Conservation (phyloP, 2,329 filamentous ascomycete genomes). For the Alternaria brassicae region DNA sequence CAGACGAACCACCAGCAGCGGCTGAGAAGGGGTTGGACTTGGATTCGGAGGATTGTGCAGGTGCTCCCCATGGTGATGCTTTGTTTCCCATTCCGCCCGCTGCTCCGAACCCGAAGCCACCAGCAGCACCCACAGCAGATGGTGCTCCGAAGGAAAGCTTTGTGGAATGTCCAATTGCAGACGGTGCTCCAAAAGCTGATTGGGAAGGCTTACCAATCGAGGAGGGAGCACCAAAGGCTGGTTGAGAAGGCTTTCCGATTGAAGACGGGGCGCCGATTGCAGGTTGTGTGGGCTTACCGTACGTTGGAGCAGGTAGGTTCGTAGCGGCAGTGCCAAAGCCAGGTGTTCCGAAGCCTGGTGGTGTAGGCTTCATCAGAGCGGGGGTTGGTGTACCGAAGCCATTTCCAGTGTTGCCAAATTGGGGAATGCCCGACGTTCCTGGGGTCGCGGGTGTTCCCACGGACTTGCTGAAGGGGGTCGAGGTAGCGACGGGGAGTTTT, state of each 20-base stretch:
- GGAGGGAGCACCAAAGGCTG: slow-evolving; percentile 20
- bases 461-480: slow-evolving; percentile 22
- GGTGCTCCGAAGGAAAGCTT: slow-evolving; percentile 39
- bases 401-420: slow-evolving; percentile 12
- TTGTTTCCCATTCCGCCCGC: slow-evolving; percentile 28
- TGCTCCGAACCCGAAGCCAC: slow-evolving; percentile 39
- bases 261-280: slow-evolving; percentile 28
- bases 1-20: slow-evolving; percentile 29
- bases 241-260: slow-evolving; percentile 20
- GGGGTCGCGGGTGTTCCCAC: slow-evolving; percentile 31
- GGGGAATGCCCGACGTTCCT: slow-evolving; percentile 29
- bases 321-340: slow-evolving; percentile 24
- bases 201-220: slow-evolving; percentile 19
- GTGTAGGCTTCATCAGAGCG: slow-evolving; percentile 17
- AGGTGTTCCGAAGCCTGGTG: slow-evolving; percentile 36
- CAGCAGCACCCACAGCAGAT: slow-evolving; percentile 28
- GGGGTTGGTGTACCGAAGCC: slow-evolving; percentile 15
- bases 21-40: slow-evolving; percentile 46
- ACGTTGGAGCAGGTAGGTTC: slow-evolving; percentile 20
- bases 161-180: slow-evolving; percentile 19
- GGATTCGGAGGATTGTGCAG: slow-evolving; percentile 29
- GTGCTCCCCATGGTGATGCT: slow-evolving; percentile 32
- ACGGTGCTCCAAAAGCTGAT: slow-evolving; percentile 31
- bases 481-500: slow-evolving; percentile 16
- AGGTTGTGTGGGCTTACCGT: slow-evolving; percentile 28